Evolutionary conservation across 1,139 yeast species (phyloP), one percentile per base, ranked within the genome.

Genomic region (Pichia sp.): DNA sequence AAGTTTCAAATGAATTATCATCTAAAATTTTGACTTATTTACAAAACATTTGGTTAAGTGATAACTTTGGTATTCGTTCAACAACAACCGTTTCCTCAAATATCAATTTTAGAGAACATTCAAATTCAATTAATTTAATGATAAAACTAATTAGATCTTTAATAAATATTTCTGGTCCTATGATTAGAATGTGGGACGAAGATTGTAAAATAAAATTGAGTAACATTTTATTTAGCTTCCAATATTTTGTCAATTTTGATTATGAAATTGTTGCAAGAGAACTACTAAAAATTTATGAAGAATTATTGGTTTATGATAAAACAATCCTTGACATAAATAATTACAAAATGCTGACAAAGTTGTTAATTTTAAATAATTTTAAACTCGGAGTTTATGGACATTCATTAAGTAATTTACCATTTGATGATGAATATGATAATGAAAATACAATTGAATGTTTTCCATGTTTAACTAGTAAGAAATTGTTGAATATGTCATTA

Each of bases 11-110:
- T 1, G 54, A 59, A 5, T 64, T 67, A 16, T 66, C 76, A 3
- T 54, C 69, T 9, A 69, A 71, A 40, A 65, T 82, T 1, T 63
- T 86, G 1, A 60, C 63, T 1, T 57, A 75, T 1, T 54, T 86
- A 42, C 69, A 70, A 40, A 64, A 62, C 16, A 57, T 82, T 2
- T 73, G 73, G 55, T 51, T 69, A 1, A 68, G 73, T 45, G 89
- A 81, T 50, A 59, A 70, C 1, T 87, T 76, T 59, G 82, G 86
- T 16, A 62, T 65, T 12, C 71, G 67, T 48, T 67, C 74, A 4
- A 50, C 64, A 4, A 68, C 73, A 0, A 63, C 69, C 0, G 62
- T 74, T 11, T 64, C 72, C 16, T 67, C 75, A 28, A 76, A 78
- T 51, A 60, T 76, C 48, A 77, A 74, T 47, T 60, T 64, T 35